Base-by-base conservation (phyloP, 257 asterid species). In the Henckelia pumila region DNA sequence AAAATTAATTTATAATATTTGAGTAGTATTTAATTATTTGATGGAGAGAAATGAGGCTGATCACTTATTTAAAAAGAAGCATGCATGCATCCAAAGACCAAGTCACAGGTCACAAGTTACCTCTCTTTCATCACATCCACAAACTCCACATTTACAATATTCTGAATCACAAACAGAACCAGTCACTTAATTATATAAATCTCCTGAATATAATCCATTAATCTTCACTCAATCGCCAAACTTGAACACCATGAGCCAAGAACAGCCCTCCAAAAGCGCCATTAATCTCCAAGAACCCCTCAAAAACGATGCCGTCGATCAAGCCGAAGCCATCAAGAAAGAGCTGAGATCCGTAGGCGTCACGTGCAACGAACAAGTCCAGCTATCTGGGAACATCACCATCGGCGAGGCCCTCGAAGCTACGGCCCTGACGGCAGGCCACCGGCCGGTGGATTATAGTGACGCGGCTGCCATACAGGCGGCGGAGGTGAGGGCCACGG, bases 391-490 rank as follows among this genome's bases (percentile, higher is more conserved):
- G 25, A 83, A 79, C 52, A 90, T 93, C 69, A 90, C 98, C 24
- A 93, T 93, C 22, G 98, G 98, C 0, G 98, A 93, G 78, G 98
- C 97, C 22, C 94, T 93, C 14, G 98, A 93, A 79, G 98, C 98
- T 0, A 86, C 97, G 2, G 95, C 88, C 30, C 76, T 93, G 7
- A 89, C 97, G 2, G 95, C 98, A 21, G 97, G 98, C 11, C 80
- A 88, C 68, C 74, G 81, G 75, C 84, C 98, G 0, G 98, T 93
- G 14, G 97, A 88, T 80, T 93, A 85, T 64, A 86, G 96, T 59
- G 98, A 93, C 11, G 98, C 98, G 0, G 98, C 98, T 0, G 98
- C 98, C 0, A 93, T 93, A 30, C 99, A 93, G 71, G 99, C 99
- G 1, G 99, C 99, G 0, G 97, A 93, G 83, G 99, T 93, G 23